Evolutionary conservation across 371 early-diverging fungal species (phyloP), one percentile per base, ranked within the genome.

Genomic region (Massospora cicadina): DNA sequence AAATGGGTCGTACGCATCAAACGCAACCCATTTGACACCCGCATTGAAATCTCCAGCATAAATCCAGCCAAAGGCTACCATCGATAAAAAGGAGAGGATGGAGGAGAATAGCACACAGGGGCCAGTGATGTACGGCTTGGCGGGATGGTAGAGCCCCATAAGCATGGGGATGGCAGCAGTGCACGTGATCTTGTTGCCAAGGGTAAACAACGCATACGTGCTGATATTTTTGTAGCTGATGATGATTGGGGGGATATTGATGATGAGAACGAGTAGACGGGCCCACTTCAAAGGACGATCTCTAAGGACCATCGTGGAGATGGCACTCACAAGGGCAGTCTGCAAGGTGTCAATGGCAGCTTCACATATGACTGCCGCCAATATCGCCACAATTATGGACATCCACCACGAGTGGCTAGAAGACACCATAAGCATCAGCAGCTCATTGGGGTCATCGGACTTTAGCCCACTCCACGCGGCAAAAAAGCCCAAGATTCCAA

Each of bases 401-500:
- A 81, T 67, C 72, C 76, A 78, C 30, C 73, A 71, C 0, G 67
- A 68, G 43, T 43, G 43, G 10, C 17, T 43, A 10, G 43, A 43
- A 24, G 66, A 69, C 43, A 83, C 71, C 53, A 78, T 67, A 58
- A 77, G 67, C 67, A 83, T 80, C 69, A 80, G 74, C 25, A 75
- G 68, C 1, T 71, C 71, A 63, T 72, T 70, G 12, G 60, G 28
- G 33, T 71, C 68, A 1, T 67, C 64, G 25, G 65, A 27, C 2
- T 73, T 71, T 60, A 67, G 71, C 17, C 76, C 78, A 27, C 69
- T 72, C 81, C 80, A 80, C 30, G 68, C 70, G 7, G 77, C 71
- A 21, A 82, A 70, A 61, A 80, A 73, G 1, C 81, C 82, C 30
- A 78, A 77, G 31, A 83, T 76, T 2, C 81, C 83, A 63, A 79